A percentile compares a stretch with the other conserved stretches of the same genome.
Conservation (phyloP, 2,329 filamentous ascomycete genomes). For the Anisogramma anomala region DNA sequence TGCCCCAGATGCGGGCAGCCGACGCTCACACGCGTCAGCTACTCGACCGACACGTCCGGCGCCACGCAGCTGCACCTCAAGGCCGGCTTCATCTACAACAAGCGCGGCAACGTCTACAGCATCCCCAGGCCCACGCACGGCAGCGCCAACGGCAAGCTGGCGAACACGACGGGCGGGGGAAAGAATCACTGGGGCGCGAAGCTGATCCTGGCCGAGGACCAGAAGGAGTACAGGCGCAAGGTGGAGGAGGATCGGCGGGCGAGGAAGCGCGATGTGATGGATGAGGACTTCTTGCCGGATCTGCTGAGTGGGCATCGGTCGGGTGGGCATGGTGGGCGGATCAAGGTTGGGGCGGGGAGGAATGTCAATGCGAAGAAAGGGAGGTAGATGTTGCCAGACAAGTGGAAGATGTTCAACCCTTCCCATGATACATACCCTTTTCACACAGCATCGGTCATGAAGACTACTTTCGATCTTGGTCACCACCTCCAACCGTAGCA, state of each 20-base stretch:
- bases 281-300: constrained; percentile 80
- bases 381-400: constrained; percentile 25
- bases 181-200: constrained; percentile 78
- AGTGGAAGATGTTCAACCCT: no score
- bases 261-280: constrained; percentile 77
- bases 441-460: no score
- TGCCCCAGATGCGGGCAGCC: constrained; percentile 83
- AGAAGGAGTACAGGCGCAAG: constrained; percentile 75
- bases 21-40: constrained; percentile 73
- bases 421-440: no score
- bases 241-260: constrained; percentile 51
- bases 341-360: constrained; percentile 73
- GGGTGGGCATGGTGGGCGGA: constrained; percentile 52
- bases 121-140: constrained; percentile 84
- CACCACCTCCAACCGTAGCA: no score
- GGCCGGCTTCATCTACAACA: constrained; percentile 94
- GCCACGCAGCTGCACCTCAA: constrained; percentile 80
- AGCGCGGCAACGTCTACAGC: constrained; percentile 80
- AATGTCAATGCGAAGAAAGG: constrained; percentile 72
- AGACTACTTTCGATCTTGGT: no score
- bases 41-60: constrained; percentile 70
- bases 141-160: constrained; percentile 62
- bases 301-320: constrained; percentile 71
- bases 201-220: constrained; percentile 82
- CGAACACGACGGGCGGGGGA: constrained; percentile 54